Evolutionary conservation across 2,329 filamentous ascomycete species (phyloP).

Genomic region (Achaetomium macrosporum): DNA sequence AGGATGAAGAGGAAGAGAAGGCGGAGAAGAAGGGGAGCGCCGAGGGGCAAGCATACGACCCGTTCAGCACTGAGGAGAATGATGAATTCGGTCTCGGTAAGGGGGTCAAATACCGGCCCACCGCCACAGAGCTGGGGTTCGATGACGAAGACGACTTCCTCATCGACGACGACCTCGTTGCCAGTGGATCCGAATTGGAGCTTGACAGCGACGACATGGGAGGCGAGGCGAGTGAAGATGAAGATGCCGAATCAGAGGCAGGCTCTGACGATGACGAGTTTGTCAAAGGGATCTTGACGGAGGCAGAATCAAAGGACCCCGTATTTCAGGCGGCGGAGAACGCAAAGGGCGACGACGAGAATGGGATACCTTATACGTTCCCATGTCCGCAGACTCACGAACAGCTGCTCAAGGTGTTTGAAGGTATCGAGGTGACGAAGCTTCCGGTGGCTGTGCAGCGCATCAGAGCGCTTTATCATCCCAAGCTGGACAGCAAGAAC

Average conservation of each 20-base stretch:
- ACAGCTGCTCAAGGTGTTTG: conserved; percentile 64
- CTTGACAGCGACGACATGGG: conserved; percentile 48
- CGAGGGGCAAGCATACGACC: conserved; percentile 30
- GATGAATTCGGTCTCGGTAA: conserved; percentile 56
- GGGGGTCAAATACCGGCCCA: conserved; percentile 52
- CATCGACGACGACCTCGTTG: conserved; percentile 82
- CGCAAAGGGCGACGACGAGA: conserved; percentile 41
- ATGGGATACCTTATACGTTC: conserved; percentile 74
- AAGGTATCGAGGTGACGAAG: conserved; percentile 56
- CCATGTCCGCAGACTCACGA: conserved; percentile 73
- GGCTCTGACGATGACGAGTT: conserved; percentile 60
- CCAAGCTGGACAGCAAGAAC: conserved; percentile 77
- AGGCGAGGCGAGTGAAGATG: conserved; percentile 41
- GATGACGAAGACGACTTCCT: conserved; percentile 94
- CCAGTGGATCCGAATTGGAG: conserved; percentile 69
- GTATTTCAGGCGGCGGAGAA: conserved; percentile 44
- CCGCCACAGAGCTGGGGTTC: conserved; percentile 61
- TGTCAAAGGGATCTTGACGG: conserved; percentile 59
- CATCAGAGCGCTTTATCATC: conserved; percentile 87
- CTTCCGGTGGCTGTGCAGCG: conserved; percentile 77
- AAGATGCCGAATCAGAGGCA: conserved; percentile 33
- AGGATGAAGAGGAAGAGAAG: conserved; percentile 42
- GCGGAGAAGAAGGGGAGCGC: conserved; percentile 32
- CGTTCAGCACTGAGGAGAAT: conserved; percentile 38
- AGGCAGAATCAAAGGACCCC: conserved; percentile 50